Base-by-base conservation (phyloP, 352 stramenopile genomes). In the Elongisporangium prolatum region DNA sequence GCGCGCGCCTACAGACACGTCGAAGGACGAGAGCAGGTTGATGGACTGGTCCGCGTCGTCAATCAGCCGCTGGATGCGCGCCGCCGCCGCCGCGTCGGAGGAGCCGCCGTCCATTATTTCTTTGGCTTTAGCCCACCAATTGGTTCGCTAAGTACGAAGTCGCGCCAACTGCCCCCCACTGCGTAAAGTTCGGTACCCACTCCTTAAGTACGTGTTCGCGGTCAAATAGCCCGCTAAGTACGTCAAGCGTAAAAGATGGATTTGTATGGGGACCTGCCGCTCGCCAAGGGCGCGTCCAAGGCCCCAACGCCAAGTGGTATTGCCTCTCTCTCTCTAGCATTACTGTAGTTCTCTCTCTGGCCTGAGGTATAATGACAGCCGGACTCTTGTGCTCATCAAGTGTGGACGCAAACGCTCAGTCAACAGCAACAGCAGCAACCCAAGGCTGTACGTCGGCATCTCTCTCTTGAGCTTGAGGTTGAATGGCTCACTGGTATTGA, bases 261-360 rank as follows among this genome's bases (percentile, higher is more conserved):
- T 80, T 57, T 93, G 60, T 93, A 93, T 59, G 84, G 71, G 2
- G 84, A 90, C 54, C 62, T 93, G 50, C 77, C 81, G 69, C 71
- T 87, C 51, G 82, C 79, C 25, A 87, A 88, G 24, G 77, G 82
- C 54, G 72, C 75, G 50, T 68, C 69, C 61, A 86, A 79, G 66
- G 34, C 59, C 2, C 28, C 28, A 40, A 9, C 28, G 9, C 28
- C 28, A 5, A 40, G 28, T 40, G 28, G 28, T 40, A 40, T 40
- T 40, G 28, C 20, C 38, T 8, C 52, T 40, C 25, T 21, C 11
- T 13, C 14, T 49, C 14, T 48, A 40, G 24, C 24, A 34, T 9
- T 40, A n/a, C n/a, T n/a, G n/a, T n/a, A 9, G 28, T 40, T 40
- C 28, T 40, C 1, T 40, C 4, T 40, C 5, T 40, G 28, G 28